Evolutionary conservation across 2,329 filamentous ascomycete genomes (phyloP).

Genomic region (Aureobasidium uvarum): DNA sequence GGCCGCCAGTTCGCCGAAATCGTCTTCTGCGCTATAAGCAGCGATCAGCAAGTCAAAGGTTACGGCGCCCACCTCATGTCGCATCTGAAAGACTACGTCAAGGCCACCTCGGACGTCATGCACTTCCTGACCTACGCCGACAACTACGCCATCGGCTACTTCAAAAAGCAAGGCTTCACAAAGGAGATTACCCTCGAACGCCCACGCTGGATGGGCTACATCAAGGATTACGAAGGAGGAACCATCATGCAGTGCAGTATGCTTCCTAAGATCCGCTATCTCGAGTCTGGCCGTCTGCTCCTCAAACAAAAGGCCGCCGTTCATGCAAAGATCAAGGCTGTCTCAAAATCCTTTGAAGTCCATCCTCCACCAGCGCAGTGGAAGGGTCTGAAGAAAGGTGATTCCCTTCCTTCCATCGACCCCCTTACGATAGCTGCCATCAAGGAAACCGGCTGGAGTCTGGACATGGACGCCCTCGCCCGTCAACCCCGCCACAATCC

Average conservation of each 20-base stretch:
- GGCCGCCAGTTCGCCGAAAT: slow-evolving; percentile 94
- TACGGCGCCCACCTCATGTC: slow-evolving; percentile 98
- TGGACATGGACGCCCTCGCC: slow-evolving; percentile 95
- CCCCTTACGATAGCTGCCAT: slow-evolving; percentile 85
- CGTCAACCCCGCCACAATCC: slow-evolving; percentile 93
- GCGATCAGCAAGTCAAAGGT: slow-evolving; percentile 97
- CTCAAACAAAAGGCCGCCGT: slow-evolving; percentile 97
- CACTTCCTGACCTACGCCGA: slow-evolving; percentile 98
- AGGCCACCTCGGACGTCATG: slow-evolving; percentile 94
- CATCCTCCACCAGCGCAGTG: slow-evolving; percentile 84
- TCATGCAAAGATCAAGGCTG: slow-evolving; percentile 89
- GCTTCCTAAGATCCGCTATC: slow-evolving; percentile 90
- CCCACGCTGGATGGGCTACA: slow-evolving; percentile 97
- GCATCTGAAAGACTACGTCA: slow-evolving; percentile 96
- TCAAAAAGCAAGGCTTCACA: slow-evolving; percentile 98
- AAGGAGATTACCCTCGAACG: slow-evolving; percentile 95
- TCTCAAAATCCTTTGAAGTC: slow-evolving; percentile 82
- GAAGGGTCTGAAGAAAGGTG: slow-evolving; percentile 59
- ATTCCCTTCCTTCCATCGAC: slow-evolving; percentile 65
- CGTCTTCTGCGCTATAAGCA: slow-evolving; percentile 96
- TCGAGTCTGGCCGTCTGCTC: slow-evolving; percentile 89
- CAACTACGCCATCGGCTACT: slow-evolving; percentile 98
- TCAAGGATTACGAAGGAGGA: slow-evolving; percentile 98
- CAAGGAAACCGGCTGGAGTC: slow-evolving; percentile 86
- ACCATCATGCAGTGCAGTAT: slow-evolving; percentile 99